phyloP scores from a whole-genome alignment of 2,329 filamentous ascomycete genomes.

The Blastomyces percursus region DNA sequence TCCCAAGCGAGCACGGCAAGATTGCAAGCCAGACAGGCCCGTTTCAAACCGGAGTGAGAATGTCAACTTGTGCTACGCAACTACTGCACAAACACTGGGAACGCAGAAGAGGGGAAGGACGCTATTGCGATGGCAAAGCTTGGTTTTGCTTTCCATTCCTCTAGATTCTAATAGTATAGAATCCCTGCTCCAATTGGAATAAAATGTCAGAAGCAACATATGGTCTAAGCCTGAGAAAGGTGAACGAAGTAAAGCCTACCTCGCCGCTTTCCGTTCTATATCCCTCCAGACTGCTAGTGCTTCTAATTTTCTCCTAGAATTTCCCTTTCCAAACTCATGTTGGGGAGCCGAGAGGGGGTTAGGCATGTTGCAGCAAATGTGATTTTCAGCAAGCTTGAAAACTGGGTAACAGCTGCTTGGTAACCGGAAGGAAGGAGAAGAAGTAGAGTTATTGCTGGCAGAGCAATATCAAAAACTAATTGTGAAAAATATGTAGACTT shows the following conservation, averaged over 20 bases:
- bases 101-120: constrained; percentile 10
- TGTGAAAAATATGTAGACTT: too few relatives aligned
- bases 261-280: not conserved
- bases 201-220: not conserved
- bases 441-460: not conserved
- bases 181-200: constrained; percentile 7
- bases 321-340: not conserved
- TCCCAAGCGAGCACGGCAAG: constrained; percentile 1
- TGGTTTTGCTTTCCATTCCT: constrained; percentile 9
- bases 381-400: not conserved
- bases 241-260: not conserved
- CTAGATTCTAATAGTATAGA: not conserved
- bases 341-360: not conserved
- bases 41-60: not conserved
- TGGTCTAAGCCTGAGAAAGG: not conserved
- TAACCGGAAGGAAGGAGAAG: not conserved
- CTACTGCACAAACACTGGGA: constrained; percentile 11
- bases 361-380: not conserved
- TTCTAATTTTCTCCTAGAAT: not conserved
- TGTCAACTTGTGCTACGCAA: not conserved
- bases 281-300: not conserved
- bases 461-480: not conserved
- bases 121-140: constrained; percentile 12
- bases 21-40: constrained; percentile 7
- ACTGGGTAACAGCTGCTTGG: not conserved